Conservation (phyloP, 2,329 filamentous ascomycete genomes). For the Penicillium freii region DNA sequence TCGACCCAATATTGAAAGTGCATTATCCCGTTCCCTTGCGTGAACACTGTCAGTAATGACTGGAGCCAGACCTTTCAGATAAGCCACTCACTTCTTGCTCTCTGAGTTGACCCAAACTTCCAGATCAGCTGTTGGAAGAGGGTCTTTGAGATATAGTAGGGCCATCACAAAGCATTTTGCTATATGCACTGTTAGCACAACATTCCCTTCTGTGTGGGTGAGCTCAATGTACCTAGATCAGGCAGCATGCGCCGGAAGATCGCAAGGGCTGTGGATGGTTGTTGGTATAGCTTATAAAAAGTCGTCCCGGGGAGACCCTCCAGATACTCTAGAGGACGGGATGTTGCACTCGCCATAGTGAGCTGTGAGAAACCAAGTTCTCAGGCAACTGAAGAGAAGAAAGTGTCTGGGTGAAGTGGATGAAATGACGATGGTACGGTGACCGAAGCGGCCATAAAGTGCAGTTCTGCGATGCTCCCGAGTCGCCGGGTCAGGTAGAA, state of each 20-base stretch:
- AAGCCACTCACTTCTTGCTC: constrained; percentile 51
- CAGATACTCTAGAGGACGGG: constrained; percentile 79
- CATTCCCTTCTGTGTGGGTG: constrained; percentile 1
- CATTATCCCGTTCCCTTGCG: constrained; percentile 73
- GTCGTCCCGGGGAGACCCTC: constrained; percentile 87
- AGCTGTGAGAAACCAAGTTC: constrained; percentile 21
- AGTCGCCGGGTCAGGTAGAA: constrained; percentile 8
- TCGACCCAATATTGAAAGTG: constrained; percentile 73
- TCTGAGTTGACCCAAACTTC: constrained; percentile 80
- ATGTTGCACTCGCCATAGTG: constrained; percentile 57
- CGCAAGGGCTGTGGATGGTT: constrained; percentile 90
- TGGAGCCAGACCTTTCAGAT: not conserved
- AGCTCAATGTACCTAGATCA: constrained; percentile 65
- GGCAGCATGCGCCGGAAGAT: constrained; percentile 97
- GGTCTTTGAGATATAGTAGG: constrained; percentile 82
- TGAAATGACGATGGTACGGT: constrained; percentile 24
- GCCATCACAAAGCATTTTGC: constrained; percentile 96
- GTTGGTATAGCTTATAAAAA: constrained; percentile 88
- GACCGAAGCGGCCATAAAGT: constrained; percentile 28
- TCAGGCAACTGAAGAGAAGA: constrained; percentile 23
- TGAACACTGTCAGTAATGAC: not conserved
- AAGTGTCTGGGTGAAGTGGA: constrained; percentile 12
- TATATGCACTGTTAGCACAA: constrained; percentile 35
- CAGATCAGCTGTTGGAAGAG: constrained; percentile 75
- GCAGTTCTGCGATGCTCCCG: constrained; percentile 26